Conservation (phyloP, 2,329 filamentous ascomycete species). For the Botrytis squamosa region DNA sequence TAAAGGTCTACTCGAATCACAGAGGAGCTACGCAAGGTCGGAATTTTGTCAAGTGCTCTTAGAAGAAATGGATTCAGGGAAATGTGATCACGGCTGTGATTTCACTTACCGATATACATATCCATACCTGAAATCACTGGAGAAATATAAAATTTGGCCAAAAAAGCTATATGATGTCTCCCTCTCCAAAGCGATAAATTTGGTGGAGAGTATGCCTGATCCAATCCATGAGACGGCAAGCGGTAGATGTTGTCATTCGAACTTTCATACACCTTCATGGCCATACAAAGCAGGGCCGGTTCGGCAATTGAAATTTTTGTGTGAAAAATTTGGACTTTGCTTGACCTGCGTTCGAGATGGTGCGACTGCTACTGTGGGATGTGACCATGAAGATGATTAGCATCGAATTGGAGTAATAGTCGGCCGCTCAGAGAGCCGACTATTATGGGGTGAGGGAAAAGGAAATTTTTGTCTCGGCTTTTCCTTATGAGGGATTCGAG, state of each 20-base stretch:
- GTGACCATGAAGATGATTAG: not conserved
- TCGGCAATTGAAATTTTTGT: slow-evolving; percentile 14
- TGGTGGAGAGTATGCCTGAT: slow-evolving; percentile 22
- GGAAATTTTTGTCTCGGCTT: too few species aligned
- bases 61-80: slow-evolving; percentile 9
- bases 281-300: slow-evolving; percentile 16
- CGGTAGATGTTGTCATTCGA: slow-evolving; percentile 17
- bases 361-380: not conserved
- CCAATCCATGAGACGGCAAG: slow-evolving; percentile 19
- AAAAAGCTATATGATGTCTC: not conserved
- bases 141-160: slow-evolving; percentile 16
- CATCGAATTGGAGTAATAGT: not conserved
- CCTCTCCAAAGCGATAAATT: slow-evolving; percentile 16
- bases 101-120: slow-evolving; percentile 19
- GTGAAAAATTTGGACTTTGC: slow-evolving; percentile 22
- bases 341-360: slow-evolving; percentile 23
- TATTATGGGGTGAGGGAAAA: too few species aligned
- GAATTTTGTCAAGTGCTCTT: slow-evolving; percentile 22
- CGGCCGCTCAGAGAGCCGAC: too few species aligned
- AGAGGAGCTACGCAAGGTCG: slow-evolving; percentile 23
- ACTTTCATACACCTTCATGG: slow-evolving; percentile 14
- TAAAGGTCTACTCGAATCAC: slow-evolving; percentile 21
- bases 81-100: not conserved
- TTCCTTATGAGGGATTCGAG: too few species aligned
- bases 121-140: slow-evolving; percentile 22